These are phyloP conservation scores for Clohesyomyces aquaticus DNA, from an alignment of 495 filamentous ascomycete genomes.

Conservation along the genomic window DNA sequence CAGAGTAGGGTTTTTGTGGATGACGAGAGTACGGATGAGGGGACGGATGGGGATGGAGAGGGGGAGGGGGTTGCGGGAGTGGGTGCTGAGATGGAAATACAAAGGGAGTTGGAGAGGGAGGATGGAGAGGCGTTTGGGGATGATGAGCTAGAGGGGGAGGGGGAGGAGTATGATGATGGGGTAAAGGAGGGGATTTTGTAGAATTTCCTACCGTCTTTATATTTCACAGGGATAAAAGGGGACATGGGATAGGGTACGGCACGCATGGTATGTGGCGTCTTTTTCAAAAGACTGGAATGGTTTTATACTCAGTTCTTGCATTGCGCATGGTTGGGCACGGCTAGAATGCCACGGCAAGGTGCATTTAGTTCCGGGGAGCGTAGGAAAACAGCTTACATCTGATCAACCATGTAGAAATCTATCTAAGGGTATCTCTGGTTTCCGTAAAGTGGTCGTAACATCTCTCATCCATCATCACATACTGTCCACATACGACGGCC, in stretches of 20 bases:
- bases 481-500: too few species aligned
- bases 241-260: not conserved
- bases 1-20: conserved; percentile 68
- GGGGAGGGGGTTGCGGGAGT: not conserved
- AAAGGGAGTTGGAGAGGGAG: not conserved
- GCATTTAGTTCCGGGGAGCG: too few species aligned
- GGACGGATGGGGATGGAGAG: conserved; percentile 7
- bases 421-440: too few species aligned
- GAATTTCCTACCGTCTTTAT: too few species aligned
- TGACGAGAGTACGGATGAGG: conserved; percentile 42
- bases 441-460: too few species aligned
- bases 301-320: not conserved
- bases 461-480: too few species aligned
- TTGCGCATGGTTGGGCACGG: not conserved
- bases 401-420: too few species aligned
- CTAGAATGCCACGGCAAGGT: not conserved
- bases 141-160: conserved; percentile 22
- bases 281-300: not conserved
- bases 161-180: conserved; percentile 6
- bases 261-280: not conserved
- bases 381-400: too few species aligned
- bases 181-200: conserved; percentile 2
- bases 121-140: conserved; percentile 15
- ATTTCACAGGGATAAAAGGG: too few species aligned
- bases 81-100: too few species aligned